These are phyloP conservation scores for Aspergillus arachidicola DNA, from an alignment of 2,329 filamentous ascomycete species.

Conservation along the genomic window DNA sequence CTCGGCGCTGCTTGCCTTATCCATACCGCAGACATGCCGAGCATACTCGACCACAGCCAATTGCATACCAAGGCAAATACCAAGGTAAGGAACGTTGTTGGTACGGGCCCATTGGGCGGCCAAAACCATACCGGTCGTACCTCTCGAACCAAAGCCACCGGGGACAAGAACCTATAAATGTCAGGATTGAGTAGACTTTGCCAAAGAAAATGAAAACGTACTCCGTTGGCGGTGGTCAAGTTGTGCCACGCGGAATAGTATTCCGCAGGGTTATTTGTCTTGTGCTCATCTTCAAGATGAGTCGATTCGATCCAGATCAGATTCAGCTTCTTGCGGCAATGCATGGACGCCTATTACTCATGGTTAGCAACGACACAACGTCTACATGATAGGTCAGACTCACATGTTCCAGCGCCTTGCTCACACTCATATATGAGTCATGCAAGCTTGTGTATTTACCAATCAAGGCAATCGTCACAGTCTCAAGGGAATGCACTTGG, in stretches of 20 bases:
- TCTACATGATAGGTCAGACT: not conserved
- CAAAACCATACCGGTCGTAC: slow-evolving; percentile 86
- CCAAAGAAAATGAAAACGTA: slow-evolving; percentile 51
- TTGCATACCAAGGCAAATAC: slow-evolving; percentile 91
- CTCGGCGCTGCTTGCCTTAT: slow-evolving; percentile 59
- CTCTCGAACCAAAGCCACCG: slow-evolving; percentile 79
- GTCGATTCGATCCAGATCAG: slow-evolving; percentile 84
- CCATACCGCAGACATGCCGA: slow-evolving; percentile 70
- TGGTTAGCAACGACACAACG: not conserved
- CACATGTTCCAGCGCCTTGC: slow-evolving; percentile 84
- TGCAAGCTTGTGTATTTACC: slow-evolving; percentile 88
- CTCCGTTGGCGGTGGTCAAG: slow-evolving; percentile 65
- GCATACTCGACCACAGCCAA: slow-evolving; percentile 89
- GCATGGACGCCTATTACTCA: slow-evolving; percentile 66
- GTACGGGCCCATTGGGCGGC: slow-evolving; percentile 86
- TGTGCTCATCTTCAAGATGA: slow-evolving; percentile 71
- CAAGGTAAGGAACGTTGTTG: slow-evolving; percentile 78
- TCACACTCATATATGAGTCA: slow-evolving; percentile 82
- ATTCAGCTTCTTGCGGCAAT: slow-evolving; percentile 75
- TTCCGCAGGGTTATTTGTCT: slow-evolving; percentile 65
- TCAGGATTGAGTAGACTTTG: not conserved
- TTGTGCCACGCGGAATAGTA: slow-evolving; percentile 87
- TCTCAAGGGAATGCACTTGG: slow-evolving; percentile 67
- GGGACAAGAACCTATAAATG: not conserved
- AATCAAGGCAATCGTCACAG: slow-evolving; percentile 80